Evolutionary conservation across 805 yeast species (phyloP), one percentile per base, ranked within the genome.

Genomic region (Schwanniomyces yamadae): DNA sequence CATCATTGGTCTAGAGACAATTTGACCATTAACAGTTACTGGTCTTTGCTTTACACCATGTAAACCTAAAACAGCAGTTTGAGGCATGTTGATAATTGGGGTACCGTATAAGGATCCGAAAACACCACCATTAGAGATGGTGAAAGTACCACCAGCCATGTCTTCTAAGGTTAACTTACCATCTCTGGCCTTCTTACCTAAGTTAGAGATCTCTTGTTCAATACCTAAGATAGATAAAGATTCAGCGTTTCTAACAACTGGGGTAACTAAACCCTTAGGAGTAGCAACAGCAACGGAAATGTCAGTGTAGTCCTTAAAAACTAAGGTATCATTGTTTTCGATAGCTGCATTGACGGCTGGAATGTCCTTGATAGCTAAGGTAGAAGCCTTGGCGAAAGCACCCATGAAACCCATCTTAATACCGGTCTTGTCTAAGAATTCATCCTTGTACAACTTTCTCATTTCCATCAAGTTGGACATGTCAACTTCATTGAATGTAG

Each of bases 101-200:
- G 99, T 93, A 64, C 99, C 99, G 66, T 84, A 88, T 50, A 93
- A 75, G 17, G 98, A 93, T 47, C 99, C 99, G 57, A 93, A 93
- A 40, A 93, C 96, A 67, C 99, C 99, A 64, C 99, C 99, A 73
- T 93, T 93, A 37, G 98, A 93, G 56, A 93, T 93, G 57, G 99
- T 93, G 77, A 93, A 90, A 42, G 98, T 90, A 66, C 99, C 99
- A 65, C 99, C 99, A 43, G 96, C 78, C 98, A 93, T 91, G 67
- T 93, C 99, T 75, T 93, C 99, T 48, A 93, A 70, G 37, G 97
- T 87, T 59, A 93, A 78, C 72, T 93, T 90, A 58, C 93, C 93
- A 62, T 91, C 98, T 68, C 98, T 86, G 45, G 99, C 99, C 73
- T 88, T 91, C 59, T 71, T 73, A 68, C 97, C 93, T 55, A 93